Base-by-base conservation (phyloP, 768 basidiomycete genomes). In the Boletus vinaceobasis region DNA sequence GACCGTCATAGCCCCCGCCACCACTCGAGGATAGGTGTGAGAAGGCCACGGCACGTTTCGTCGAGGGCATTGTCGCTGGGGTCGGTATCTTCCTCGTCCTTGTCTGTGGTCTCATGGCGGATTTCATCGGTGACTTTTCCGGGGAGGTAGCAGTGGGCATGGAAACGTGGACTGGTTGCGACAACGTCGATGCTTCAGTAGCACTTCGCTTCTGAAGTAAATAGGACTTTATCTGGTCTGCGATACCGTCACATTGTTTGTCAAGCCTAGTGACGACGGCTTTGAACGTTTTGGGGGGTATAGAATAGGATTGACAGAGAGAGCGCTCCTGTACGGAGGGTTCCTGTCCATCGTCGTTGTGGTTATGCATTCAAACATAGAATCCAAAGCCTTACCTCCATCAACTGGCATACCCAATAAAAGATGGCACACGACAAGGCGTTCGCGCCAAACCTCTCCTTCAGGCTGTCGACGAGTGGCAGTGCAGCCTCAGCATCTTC, bases 321-420 rank as follows among this genome's bases (percentile, higher is more conserved):
- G 50, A 29, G 26, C 59, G 61, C 6, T 69, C 61, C n/a, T 55
- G 59, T 11, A 72, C 51, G 4, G 61, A 39, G 23, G 64, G 39
- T 37, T 68, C 58, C 69, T 71, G 48, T 26, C 27, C 19, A 14
- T 23, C 4, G 10, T 38, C 26, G 38, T 1, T 48, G 23, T 14
- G 17, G 9, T 23, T 3, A 31, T 3, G 1, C 7, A 8, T 13
- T 23, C 43, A 4, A 23, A 37, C 2, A 17, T 7, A 5, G 27
- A 23, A 36, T 31, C 0, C 5, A n/a, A 32, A 1, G 45, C 0
- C 48, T 43, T 39, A 79, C 79, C 62, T 74, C 73, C 32, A 74
- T 64, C 36, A 72, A 43, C 38, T 72, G 71, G 46, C 70, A 77
- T 3, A 75, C 70, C 80, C 80, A 82, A 49, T 71, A 75, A 60